phyloP scores from a whole-genome alignment of 2,329 filamentous ascomycete species.

The Plectosphaerella cucumerina region DNA sequence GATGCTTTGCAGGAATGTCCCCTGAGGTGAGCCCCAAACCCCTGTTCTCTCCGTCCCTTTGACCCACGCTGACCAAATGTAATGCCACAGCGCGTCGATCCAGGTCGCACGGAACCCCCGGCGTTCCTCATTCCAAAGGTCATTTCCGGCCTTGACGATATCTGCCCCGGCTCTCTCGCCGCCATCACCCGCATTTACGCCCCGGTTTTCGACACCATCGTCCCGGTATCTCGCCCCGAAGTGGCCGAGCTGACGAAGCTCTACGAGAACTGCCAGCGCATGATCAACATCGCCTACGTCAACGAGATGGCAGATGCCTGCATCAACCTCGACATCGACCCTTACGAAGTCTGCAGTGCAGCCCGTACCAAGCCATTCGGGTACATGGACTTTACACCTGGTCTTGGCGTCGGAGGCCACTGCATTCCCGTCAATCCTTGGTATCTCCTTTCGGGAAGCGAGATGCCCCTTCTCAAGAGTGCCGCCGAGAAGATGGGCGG shows the following conservation, averaged over 20 bases:
- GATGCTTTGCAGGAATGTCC: conserved; percentile 45
- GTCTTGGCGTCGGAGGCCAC: conserved; percentile 49
- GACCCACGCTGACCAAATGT: background rate
- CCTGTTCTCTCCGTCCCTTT: background rate
- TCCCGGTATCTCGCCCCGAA: conserved; percentile 46
- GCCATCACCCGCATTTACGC: conserved; percentile 41
- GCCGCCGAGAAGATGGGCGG: conserved; percentile 39
- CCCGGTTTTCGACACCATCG: conserved; percentile 40
- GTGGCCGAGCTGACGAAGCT: conserved; percentile 56
- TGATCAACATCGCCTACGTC: conserved; percentile 49
- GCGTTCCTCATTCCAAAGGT: conserved; percentile 46
- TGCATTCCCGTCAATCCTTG: conserved; percentile 54
- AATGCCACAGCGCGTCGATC: conserved; percentile 41
- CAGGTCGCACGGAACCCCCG: conserved; percentile 37
- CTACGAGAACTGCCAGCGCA: conserved; percentile 55
- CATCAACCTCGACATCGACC: conserved; percentile 37
- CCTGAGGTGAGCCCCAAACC: conserved; percentile 26
- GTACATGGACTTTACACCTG: conserved; percentile 42
- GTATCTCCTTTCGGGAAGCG: conserved; percentile 44
- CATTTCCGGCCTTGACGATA: conserved; percentile 45
- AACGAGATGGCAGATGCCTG: conserved; percentile 56
- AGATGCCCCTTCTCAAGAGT: conserved; percentile 39
- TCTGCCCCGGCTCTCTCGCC: conserved; percentile 38
- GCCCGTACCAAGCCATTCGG: conserved; percentile 50
- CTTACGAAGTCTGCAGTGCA: conserved; percentile 44